Evolutionary conservation across 179 eudicot genomes (phyloP).

Genomic region (Beta macrorhiza): DNA sequence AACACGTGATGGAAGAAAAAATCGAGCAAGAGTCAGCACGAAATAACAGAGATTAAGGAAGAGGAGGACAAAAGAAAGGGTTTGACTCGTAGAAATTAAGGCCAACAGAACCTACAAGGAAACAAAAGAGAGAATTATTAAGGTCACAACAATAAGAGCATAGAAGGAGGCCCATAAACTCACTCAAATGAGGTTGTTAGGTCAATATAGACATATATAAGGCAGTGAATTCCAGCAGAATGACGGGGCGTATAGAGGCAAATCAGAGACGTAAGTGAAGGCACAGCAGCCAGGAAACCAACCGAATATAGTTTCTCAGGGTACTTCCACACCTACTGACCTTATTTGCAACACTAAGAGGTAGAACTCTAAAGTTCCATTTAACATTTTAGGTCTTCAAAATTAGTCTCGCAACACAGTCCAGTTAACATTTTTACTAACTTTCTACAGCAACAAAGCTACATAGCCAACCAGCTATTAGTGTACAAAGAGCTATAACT

Average conservation of each 20-base stretch:
- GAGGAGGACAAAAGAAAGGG: not conserved
- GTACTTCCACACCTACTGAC: not conserved
- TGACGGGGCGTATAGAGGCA: not conserved
- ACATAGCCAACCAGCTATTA: not conserved
- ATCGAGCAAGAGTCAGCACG: not conserved
- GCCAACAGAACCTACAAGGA: not conserved
- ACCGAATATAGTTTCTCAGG: not conserved
- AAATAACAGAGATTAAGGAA: not conserved
- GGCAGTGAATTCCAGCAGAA: not conserved
- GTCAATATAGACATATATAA: no score
- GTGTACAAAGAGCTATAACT: not conserved
- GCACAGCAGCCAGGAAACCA: not conserved
- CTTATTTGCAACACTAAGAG: not conserved
- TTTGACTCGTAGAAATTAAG: not conserved
- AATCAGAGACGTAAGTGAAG: not conserved
- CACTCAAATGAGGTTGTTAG: not conserved
- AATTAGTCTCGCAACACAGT: not conserved
- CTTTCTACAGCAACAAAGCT: no score
- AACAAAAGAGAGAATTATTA: no score
- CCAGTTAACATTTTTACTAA: not conserved
- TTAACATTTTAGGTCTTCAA: not conserved
- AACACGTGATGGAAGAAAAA: no score
- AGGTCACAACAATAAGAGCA: no score
- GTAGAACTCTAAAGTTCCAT: not conserved
- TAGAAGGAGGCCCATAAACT: not conserved